Evolutionary conservation across 169 alveolate species (phyloP).

Genomic region (Perkinsus marinus): DNA sequence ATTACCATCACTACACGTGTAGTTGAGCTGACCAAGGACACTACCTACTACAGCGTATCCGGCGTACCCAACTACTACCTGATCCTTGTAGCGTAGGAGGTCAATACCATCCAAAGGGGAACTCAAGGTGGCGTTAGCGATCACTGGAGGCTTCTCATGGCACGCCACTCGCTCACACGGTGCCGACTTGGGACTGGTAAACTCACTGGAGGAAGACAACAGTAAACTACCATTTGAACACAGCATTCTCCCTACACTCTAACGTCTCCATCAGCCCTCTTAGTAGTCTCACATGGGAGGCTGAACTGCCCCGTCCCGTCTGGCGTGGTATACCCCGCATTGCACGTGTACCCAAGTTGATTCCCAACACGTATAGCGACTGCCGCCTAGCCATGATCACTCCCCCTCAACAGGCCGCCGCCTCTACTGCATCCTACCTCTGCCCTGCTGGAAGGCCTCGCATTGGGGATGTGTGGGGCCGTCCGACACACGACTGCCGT

Average conservation of each 20-base stretch:
- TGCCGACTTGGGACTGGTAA: not conserved
- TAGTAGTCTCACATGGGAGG: not conserved
- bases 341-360: not conserved
- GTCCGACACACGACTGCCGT: not conserved
- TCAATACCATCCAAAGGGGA: not conserved
- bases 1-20: not conserved
- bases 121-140: not conserved
- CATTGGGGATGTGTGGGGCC: not conserved
- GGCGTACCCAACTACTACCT: too few species aligned
- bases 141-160: not conserved
- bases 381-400: not conserved
- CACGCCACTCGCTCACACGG: not conserved
- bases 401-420: not conserved
- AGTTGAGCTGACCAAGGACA: not conserved
- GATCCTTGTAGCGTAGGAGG: not conserved
- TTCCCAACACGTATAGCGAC: not conserved
- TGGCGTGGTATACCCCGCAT: not conserved
- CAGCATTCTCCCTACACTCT: not conserved
- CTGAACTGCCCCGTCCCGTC: not conserved
- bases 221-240: too few species aligned
- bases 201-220: not conserved
- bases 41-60: not conserved
- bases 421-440: not conserved
- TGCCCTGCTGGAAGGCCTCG: not conserved
- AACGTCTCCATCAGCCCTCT: not conserved